A percentile compares a stretch with the other conserved stretches of the same genome.
Evolutionary conservation across 345 rosid genomes (phyloP).

Genomic region (Raphanus raphanistrum): DNA sequence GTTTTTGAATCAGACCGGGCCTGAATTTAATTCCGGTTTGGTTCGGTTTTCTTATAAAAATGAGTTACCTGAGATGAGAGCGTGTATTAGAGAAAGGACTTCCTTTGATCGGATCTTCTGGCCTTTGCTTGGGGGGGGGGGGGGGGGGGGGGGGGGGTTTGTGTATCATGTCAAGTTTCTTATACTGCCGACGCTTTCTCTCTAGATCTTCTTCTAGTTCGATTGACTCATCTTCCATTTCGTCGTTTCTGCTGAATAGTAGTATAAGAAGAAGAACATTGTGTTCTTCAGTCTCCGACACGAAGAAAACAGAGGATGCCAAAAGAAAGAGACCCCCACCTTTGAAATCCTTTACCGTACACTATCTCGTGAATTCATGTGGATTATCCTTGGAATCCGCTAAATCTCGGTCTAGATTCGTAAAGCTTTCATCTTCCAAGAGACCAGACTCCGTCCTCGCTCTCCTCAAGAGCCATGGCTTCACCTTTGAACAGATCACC

Average conservation of each 20-base stretch:
- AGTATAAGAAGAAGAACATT: conserved; percentile 9
- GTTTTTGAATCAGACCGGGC: neutral
- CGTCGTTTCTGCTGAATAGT: neutral
- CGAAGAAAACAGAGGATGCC: neutral
- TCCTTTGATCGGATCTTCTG: neutral
- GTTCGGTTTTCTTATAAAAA: neutral
- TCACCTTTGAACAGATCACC: conserved; percentile 37
- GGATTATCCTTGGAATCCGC: conserved; percentile 41
- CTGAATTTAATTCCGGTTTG: conserved; percentile 13
- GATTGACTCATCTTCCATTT: conserved; percentile 1
- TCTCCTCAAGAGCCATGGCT: conserved; percentile 35
- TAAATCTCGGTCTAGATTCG: conserved; percentile 11
- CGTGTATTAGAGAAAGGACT: neutral
- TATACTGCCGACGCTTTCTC: neutral
- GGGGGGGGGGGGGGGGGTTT: no score
- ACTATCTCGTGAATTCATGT: conserved; percentile 32
- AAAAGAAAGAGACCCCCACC: conserved; percentile 4
- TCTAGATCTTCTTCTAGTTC: neutral
- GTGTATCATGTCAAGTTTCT: conserved; percentile 27
- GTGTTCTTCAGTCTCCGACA: conserved; percentile 10
- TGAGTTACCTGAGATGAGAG: neutral
- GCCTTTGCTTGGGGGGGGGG: no score
- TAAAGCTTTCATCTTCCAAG: conserved; percentile 23
- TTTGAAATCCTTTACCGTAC: conserved; percentile 17
- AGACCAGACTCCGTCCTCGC: conserved; percentile 36